Evolutionary conservation across 306 rosid genomes (phyloP).

Genomic region (Adenanthera pavonina): DNA sequence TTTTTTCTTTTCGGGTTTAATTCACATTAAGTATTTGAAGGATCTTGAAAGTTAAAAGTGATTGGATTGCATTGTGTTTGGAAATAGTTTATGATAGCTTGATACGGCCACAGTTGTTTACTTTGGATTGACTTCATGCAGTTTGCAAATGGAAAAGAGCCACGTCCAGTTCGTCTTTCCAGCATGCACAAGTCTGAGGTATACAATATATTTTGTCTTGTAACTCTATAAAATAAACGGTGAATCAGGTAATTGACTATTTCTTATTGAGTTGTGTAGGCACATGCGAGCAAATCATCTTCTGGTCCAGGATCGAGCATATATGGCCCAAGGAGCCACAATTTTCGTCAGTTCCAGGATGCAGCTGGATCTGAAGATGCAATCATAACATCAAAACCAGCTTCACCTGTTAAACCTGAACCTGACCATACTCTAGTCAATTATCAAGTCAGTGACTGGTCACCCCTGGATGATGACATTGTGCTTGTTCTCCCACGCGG

Average conservation of each 20-base stretch:
- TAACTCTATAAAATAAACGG: not conserved
- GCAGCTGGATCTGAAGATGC: constrained; percentile 32
- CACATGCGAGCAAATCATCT: constrained; percentile 39
- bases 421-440: constrained; percentile 3
- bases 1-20: not conserved
- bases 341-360: constrained; percentile 38
- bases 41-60: not conserved
- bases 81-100: constrained; percentile 29
- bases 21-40: not conserved
- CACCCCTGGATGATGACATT: constrained; percentile 75
- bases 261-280: constrained; percentile 40
- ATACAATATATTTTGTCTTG: constrained; percentile 25
- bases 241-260: constrained; percentile 23
- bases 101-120: constrained; percentile 9
- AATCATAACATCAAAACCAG: constrained; percentile 32
- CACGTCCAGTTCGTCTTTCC: constrained; percentile 47
- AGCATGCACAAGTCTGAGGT: constrained; percentile 59
- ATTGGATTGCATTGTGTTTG: not conserved
- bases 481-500: constrained; percentile 47
- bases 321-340: constrained; percentile 37
- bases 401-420: constrained; percentile 32
- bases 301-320: constrained; percentile 34
- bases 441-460: constrained; percentile 55
- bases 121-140: constrained; percentile 44
- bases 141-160: constrained; percentile 62